Conservation (phyloP, 345 rosid species). For the Arabidopsis suecica region DNA sequence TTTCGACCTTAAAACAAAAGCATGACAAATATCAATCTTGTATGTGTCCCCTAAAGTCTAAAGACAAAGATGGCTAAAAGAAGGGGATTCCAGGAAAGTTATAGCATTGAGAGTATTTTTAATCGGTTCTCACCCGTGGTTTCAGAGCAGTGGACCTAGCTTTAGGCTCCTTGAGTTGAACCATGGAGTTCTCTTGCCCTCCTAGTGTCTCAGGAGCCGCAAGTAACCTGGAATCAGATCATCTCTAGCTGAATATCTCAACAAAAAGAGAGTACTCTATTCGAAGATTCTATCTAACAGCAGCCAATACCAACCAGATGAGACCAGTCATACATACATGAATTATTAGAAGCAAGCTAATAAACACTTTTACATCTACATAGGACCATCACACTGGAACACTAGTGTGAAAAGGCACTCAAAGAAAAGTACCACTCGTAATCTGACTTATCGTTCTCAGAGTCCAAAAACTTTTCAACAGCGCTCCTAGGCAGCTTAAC, state of each 20-base stretch:
- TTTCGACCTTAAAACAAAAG: constrained; percentile 56
- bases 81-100: background rate
- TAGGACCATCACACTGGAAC: too few species aligned
- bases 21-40: constrained; percentile 5
- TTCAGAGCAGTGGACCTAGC: constrained; percentile 45
- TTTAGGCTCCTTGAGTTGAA: constrained; percentile 33
- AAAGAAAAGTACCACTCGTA: constrained; percentile 41
- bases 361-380: too few species aligned
- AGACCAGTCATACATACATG: background rate
- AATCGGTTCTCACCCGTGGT: constrained; percentile 58
- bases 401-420: background rate
- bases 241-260: constrained; percentile 1
- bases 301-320: constrained; percentile 12
- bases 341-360: too few species aligned
- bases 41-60: background rate
- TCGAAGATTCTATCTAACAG: constrained; percentile 14
- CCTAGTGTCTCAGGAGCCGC: constrained; percentile 38
- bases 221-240: constrained; percentile 36
- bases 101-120: background rate
- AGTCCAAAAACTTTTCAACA: constrained; percentile 43
- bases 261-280: background rate
- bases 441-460: constrained; percentile 41
- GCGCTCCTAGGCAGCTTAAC: constrained; percentile 36
- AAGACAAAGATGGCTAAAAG: constrained; percentile 20
- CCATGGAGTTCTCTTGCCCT: constrained; percentile 31